Evolutionary conservation across 345 rosid species (phyloP).

Genomic region (Luvunga scandens): DNA sequence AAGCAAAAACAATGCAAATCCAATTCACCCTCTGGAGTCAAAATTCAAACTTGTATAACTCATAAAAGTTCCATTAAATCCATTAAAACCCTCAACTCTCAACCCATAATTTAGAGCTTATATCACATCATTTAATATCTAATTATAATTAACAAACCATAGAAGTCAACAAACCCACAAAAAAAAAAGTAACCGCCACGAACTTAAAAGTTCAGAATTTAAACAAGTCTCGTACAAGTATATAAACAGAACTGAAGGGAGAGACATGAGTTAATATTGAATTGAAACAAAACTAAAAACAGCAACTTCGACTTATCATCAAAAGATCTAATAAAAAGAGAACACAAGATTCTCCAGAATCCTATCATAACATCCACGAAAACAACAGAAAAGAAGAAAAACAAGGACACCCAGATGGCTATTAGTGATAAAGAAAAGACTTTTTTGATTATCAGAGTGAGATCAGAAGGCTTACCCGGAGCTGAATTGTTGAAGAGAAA

Average conservation of each 20-base stretch:
- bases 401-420: background rate
- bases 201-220: background rate
- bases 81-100: conserved; percentile 11
- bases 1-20: background rate
- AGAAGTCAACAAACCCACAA: background rate
- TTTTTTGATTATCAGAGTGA: background rate
- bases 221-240: background rate
- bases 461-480: conserved; percentile 14
- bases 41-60: background rate
- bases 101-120: background rate
- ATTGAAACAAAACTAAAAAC: background rate
- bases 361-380: background rate
- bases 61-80: background rate
- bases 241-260: background rate
- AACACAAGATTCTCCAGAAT: background rate
- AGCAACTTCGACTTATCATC: conserved; percentile 9
- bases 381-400: background rate
- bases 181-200: background rate
- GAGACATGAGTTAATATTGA: background rate
- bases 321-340: conserved; percentile 20
- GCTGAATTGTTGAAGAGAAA: conserved; percentile 13
- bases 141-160: background rate
- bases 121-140: conserved; percentile 22
- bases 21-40: background rate
- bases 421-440: background rate